phyloP scores from a whole-genome alignment of 2,329 filamentous ascomycete genomes.

The Ophiostoma novo-ulmi region DNA sequence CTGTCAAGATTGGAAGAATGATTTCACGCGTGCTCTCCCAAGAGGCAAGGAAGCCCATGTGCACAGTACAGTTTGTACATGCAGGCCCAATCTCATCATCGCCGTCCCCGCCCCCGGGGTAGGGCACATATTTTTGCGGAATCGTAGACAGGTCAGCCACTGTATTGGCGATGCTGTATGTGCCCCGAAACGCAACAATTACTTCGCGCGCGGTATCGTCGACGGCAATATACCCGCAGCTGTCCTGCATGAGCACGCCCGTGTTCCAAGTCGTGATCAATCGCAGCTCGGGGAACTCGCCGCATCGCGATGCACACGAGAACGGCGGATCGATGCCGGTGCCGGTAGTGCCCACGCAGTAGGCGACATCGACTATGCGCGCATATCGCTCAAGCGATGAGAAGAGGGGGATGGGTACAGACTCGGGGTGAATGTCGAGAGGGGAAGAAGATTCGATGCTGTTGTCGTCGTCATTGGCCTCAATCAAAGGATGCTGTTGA shows the following conservation, averaged over 20 bases:
- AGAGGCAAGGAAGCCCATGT: conserved; percentile 80
- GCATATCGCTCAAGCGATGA: conserved; percentile 77
- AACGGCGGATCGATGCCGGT: conserved; percentile 84
- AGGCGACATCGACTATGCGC: conserved; percentile 89
- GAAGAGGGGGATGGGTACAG: conserved; percentile 62
- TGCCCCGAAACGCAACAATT: conserved; percentile 85
- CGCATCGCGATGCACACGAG: conserved; percentile 75
- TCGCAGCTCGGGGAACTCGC: conserved; percentile 73
- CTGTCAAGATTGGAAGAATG: conserved; percentile 63
- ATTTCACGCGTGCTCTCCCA: conserved; percentile 70
- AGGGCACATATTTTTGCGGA: conserved; percentile 86
- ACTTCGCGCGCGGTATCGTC: conserved; percentile 60
- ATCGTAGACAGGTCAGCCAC: conserved; percentile 84
- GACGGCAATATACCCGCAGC: conserved; percentile 89
- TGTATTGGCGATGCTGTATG: conserved; percentile 88
- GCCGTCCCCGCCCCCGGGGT: conserved; percentile 45
- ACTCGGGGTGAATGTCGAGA: no score
- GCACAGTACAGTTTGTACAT: conserved; percentile 86
- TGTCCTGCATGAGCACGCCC: conserved; percentile 77
- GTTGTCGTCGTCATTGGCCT: neutral
- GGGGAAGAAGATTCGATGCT: no score
- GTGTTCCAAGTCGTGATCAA: conserved; percentile 87
- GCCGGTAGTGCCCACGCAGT: conserved; percentile 83
- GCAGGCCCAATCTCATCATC: neutral
- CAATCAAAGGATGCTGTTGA: neutral